Evolutionary conservation across 495 filamentous ascomycete species (phyloP), one percentile per base, ranked within the genome.

Genomic region (Neurospora sp.): DNA sequence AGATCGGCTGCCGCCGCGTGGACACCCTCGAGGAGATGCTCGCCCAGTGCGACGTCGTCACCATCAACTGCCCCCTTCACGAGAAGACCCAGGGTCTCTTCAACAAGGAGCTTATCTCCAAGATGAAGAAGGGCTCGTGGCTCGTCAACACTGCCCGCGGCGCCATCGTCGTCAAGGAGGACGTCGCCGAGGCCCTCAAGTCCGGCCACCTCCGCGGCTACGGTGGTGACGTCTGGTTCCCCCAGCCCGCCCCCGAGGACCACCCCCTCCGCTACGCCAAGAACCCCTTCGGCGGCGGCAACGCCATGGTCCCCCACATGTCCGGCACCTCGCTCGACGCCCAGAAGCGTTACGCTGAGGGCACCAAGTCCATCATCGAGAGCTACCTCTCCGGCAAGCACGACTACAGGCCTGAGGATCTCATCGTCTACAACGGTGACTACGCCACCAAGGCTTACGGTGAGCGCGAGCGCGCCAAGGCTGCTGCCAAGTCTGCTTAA

Each of bases 231-330:
- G 94, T 97, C 81, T 88, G 86, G 87, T 87, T 86, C 85, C 85
- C 85, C 18, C 96, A 99, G 86, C 96, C 96, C 72, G 96, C 96
- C 61, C 96, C 96, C 75, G 89, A 91, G 84, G 96, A 98, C 80
- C 96, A 99, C 89, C 87, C 89, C 41, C 93, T 99, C 78, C 94
- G 96, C 81, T 91, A 91, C 82, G 96, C 93, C 78, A 90, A 93
- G 87, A 93, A 94, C 89, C 92, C 94, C 75, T 97, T 94, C 86
- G 95, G 94, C 74, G 96, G 94, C 75, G 96, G 96, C 78, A 98
- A 98, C 84, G 96, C 93, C 83, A 99, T 94, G 92, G 94, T 97
- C 70, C 93, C 96, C 69, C 96, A 99, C 89, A 96, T 99, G 93
- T 94, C 92, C 42, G 96, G 96, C 79, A 98, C 96, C 72, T 96